Base-by-base conservation (phyloP, 2,329 filamentous ascomycete species). In the Hypoxylon sp. region DNA sequence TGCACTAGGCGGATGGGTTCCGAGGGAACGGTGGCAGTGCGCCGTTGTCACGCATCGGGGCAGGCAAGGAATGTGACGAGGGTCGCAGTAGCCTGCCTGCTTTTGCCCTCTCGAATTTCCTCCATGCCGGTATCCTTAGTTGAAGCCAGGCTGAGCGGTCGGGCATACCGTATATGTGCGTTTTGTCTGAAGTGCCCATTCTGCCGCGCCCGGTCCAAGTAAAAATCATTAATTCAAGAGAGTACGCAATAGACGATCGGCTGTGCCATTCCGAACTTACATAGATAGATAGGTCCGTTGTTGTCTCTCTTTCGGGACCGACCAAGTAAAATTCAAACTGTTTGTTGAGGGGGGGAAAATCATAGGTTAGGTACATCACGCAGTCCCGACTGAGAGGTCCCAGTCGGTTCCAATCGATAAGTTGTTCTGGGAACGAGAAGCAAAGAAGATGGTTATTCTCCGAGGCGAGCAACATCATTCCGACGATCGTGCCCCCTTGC, bases 21-120 rank as follows among this genome's bases (percentile, higher is more conserved):
- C 57, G 47, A 55, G 42, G 54, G 53, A 63, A 65, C 68, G 65
- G 65, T 70, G 65, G 68, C 68, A 70, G 65, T 68, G 68, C 65
- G 68, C 58, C 55, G 65, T 65, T 55, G 44, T 70, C 62, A 63
- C 65, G 61, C 64, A 68, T 58, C 65, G 53, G 65, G 44, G 32
- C 35, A 55, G 57, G 39, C 53, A 42, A 56, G 48, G 32, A 44
- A 56, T 68, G 68, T 70, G 68, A 70, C 61, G 46, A 66, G 58
- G 58, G 44, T 39, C 65, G 68, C 68, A 70, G 68, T 66, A 70
- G 68, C 53, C 60, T 59, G 42, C 37, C 52, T 62, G 24, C 42
- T 55, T 65, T 59, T 19, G 53, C 54, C 54, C 35, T 29, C 31
- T 54, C 27, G n/a, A 44, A 39, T 52, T 56, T 52, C 39, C 57